These are phyloP conservation scores for Trypanosoma mega DNA, from an alignment of 208 protist genomes.

Conservation along the genomic window DNA sequence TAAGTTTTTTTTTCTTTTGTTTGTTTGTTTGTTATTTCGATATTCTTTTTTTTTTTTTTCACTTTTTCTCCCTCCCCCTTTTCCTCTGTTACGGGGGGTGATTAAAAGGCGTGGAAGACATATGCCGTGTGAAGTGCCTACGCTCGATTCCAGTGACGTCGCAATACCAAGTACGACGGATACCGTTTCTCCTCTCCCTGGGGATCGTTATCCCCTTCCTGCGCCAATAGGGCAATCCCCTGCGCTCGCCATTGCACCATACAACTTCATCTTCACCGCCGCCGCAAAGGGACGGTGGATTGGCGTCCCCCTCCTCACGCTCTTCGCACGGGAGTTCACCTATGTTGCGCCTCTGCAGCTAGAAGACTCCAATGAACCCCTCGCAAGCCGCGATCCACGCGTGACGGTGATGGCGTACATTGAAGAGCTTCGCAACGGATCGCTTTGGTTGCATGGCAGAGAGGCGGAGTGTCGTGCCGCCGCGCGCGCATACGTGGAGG, in stretches of 20 bases:
- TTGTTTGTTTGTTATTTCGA: constrained; percentile 13
- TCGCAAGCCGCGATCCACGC: constrained; percentile 38
- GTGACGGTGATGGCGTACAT: constrained; percentile 61
- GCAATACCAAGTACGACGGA: too few relatives aligned
- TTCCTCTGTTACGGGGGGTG: not conserved
- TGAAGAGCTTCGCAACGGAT: constrained; percentile 60
- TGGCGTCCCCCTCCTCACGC: constrained; percentile 64
- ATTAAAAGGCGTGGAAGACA: too few relatives aligned
- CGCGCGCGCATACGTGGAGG: constrained; percentile 36
- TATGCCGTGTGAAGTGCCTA: too few relatives aligned
- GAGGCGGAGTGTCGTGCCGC: constrained; percentile 70
- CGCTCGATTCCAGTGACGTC: too few relatives aligned
- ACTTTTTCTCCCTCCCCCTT: constrained; percentile 3
- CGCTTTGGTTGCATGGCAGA: constrained; percentile 60
- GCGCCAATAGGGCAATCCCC: not conserved
- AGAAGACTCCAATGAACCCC: not conserved
- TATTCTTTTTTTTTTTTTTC: constrained; percentile 8
- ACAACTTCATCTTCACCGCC: constrained; percentile 80
- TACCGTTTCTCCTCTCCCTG: constrained; percentile 2
- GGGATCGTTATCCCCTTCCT: constrained; percentile 28
- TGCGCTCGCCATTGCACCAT: constrained; percentile 75
- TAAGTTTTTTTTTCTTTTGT: constrained; percentile 22
- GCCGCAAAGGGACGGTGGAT: constrained; percentile 93
- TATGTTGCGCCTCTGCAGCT: constrained; percentile 34
- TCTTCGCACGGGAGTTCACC: constrained; percentile 90